Base-by-base conservation (phyloP, 2,329 filamentous ascomycete species). In the Hymenoscyphus linearis region DNA sequence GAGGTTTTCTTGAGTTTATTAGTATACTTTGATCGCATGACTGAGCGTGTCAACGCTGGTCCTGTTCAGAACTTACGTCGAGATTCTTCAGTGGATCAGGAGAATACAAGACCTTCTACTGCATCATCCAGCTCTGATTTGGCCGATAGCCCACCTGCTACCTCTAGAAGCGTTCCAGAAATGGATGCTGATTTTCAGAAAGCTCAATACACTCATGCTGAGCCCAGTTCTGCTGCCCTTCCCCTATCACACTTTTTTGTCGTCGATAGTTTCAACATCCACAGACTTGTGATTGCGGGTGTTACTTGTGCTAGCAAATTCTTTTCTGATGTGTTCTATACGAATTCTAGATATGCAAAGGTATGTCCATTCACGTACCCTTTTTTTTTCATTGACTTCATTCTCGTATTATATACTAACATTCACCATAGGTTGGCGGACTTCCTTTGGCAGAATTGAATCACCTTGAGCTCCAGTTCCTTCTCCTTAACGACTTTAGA, bases 251-350 rank as follows among this genome's bases (percentile, higher is more conserved):
- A 89, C 70, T 89, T 87, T 71, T 98, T 99, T 73, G 93, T 98
- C 47, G 95, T 98, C 12, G 95, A 99, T 77, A 98, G 95, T 77
- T 99, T 95, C 79, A 99, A 99, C 76, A 98, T 99, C 66, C 95
- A 99, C 74, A 87, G 95, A 60, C 80, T 99, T 60, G 93, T 98
- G 59, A 99, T 99, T 73, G 91, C 95, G 2, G 95, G 93, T 37
- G 95, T 99, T 52, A 99, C 95, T 2, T 98, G 95, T 76, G 93
- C 95, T 4, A 98, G 93, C 84, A 99, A 99, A 76, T 99, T 98
- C 81, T 99, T 99, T 77, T 98, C 93, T 4, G 85, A 99, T 77
- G 93, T 98, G 47, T 99, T 99, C 71, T 99, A 98, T 74, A 99
- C 95, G 10, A 99, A 99, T 76, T 98, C 95, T 60, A 85, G 95